phyloP scores from a whole-genome alignment of 2,329 filamentous ascomycete species.

The Epichloe aotearoae region DNA sequence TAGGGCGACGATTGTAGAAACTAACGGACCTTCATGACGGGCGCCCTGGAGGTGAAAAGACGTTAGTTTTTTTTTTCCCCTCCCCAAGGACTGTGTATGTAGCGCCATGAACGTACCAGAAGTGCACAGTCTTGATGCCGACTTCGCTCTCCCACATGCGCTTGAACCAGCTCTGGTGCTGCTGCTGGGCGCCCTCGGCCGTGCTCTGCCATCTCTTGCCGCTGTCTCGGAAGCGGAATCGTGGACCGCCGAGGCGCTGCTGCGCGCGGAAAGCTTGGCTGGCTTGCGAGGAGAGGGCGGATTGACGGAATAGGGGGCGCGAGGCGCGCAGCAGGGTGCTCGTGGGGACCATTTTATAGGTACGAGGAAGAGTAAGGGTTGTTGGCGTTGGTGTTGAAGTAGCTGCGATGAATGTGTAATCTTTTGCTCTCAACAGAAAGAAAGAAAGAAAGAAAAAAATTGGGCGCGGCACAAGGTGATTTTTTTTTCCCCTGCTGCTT shows the following conservation, averaged over 20 bases:
- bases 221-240: slow-evolving; percentile 26
- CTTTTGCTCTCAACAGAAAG: background rate
- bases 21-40: slow-evolving; percentile 64
- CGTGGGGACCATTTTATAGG: slow-evolving; percentile 28
- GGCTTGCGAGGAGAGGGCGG: slow-evolving; percentile 13
- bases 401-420: background rate
- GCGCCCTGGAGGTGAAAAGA: slow-evolving; percentile 48
- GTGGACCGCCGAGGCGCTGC: slow-evolving; percentile 4
- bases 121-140: slow-evolving; percentile 89
- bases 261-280: slow-evolving; percentile 36
- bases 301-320: slow-evolving; percentile 41
- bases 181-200: slow-evolving; percentile 32
- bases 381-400: background rate
- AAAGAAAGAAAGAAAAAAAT: background rate
- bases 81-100: too few relatives aligned
- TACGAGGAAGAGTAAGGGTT: background rate
- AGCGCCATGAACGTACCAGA: slow-evolving; percentile 50
- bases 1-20: background rate
- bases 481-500: background rate
- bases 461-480: background rate
- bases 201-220: slow-evolving; percentile 60
- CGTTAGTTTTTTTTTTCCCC: background rate
- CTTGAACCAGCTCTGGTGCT: slow-evolving; percentile 48
- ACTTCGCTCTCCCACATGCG: slow-evolving; percentile 74
- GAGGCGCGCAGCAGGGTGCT: slow-evolving; percentile 39